Conservation (phyloP, 2,329 filamentous ascomycete genomes). For the Ophiosphaerella korrae region DNA sequence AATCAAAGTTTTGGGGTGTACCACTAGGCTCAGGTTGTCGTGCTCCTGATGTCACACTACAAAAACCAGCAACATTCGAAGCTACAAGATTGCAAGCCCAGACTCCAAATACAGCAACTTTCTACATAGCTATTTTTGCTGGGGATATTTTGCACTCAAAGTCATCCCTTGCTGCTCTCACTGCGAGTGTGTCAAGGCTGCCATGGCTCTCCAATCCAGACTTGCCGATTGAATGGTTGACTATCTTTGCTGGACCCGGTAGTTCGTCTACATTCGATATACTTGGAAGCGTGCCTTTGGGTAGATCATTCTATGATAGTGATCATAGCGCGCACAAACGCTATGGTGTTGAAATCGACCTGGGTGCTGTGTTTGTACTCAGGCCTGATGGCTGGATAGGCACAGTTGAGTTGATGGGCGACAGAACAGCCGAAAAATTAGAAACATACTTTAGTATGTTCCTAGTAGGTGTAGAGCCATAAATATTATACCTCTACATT, state of each 20-base stretch:
- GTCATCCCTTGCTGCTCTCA: conserved; percentile 15
- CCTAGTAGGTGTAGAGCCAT: conserved; percentile 3
- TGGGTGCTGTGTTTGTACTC: conserved; percentile 38
- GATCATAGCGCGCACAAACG: conserved; percentile 37
- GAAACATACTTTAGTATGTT: conserved; percentile 30
- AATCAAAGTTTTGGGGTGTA: background rate
- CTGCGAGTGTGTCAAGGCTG: conserved; percentile 5
- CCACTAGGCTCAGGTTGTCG: conserved; percentile 49
- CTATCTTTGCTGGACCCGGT: conserved; percentile 30
- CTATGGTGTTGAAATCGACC: conserved; percentile 32
- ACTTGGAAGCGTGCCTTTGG: conserved; percentile 38
- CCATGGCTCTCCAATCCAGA: conserved; percentile 16
- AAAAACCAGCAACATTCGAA: conserved; percentile 54
- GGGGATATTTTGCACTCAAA: conserved; percentile 36
- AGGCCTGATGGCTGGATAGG: conserved; percentile 44
- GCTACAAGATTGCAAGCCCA: conserved; percentile 51
- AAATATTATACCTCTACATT: background rate
- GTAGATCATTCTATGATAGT: conserved; percentile 45
- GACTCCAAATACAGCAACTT: conserved; percentile 51
- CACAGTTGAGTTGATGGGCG: conserved; percentile 21
- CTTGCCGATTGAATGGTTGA: conserved; percentile 29
- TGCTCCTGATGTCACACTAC: conserved; percentile 54
- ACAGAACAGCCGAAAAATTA: conserved; percentile 12
- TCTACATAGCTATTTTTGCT: conserved; percentile 52
- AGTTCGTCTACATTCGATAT: conserved; percentile 37